Evolutionary conservation across 2,329 filamentous ascomycete genomes (phyloP).

Genomic region (Neonectria hederae): DNA sequence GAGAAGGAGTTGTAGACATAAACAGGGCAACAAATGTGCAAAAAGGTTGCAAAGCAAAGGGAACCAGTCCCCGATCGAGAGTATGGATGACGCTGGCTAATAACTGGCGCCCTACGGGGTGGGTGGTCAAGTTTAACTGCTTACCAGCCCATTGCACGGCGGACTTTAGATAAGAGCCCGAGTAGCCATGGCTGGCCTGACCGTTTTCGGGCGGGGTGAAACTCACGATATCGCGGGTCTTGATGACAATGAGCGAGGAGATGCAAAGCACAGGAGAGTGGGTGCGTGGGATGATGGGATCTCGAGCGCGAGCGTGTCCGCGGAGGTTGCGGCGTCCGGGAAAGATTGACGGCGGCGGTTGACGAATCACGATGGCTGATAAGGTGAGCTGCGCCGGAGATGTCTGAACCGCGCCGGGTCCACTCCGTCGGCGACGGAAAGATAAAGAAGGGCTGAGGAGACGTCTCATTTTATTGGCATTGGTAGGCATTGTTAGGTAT

Average conservation of each 20-base stretch:
- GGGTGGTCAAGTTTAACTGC: not conserved
- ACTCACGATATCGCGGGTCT: slow-evolving; percentile 21
- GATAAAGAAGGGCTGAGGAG: slow-evolving; percentile 14
- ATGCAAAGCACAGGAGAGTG: slow-evolving; percentile 41
- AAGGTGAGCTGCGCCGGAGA: slow-evolving; percentile 38
- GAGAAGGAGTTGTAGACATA: not conserved
- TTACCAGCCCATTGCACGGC: not conserved
- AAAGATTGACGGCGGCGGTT: slow-evolving; percentile 29
- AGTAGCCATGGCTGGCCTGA: slow-evolving; percentile 17
- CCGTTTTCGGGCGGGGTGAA: slow-evolving; percentile 12
- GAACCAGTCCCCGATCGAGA: not conserved
- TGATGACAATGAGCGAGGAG: slow-evolving; percentile 42
- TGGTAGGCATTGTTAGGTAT: not conserved
- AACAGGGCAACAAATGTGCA: not conserved
- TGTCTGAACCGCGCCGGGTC: slow-evolving; percentile 36
- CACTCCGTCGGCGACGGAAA: slow-evolving; percentile 16
- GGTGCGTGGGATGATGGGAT: slow-evolving; percentile 21
- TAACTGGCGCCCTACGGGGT: slow-evolving; percentile 20
- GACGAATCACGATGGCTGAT: slow-evolving; percentile 41
- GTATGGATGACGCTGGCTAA: slow-evolving; percentile 23
- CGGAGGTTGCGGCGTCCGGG: slow-evolving; percentile 37
- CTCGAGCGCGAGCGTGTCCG: slow-evolving; percentile 30
- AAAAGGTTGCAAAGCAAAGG: slow-evolving; percentile 6
- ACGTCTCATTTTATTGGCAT: not conserved
- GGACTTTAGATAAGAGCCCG: slow-evolving; percentile 13